phyloP scores from a whole-genome alignment of 106 monocot species.

The Platanthera zijinensis region DNA sequence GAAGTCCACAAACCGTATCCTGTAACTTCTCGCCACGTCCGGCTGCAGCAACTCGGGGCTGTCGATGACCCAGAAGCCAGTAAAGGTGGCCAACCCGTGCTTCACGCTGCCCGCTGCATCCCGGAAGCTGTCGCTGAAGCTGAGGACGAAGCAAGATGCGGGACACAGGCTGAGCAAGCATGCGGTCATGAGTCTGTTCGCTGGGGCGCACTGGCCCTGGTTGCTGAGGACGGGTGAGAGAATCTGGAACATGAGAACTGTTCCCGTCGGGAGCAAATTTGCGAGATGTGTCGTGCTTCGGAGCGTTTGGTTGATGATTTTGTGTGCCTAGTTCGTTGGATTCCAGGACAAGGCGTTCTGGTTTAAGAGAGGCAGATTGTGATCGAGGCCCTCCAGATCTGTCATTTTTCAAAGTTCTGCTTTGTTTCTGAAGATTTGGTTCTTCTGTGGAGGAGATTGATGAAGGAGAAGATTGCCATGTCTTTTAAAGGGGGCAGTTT shows the following conservation, averaged over 20 bases:
- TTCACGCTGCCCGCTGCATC: constrained; percentile 17
- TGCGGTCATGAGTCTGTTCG: constrained; percentile 14
- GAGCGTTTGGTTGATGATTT: constrained; percentile 11
- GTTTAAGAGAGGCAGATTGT: background rate
- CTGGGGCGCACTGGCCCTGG: constrained; percentile 9
- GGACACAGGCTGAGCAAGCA: constrained; percentile 23
- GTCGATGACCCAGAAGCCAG: constrained; percentile 31
- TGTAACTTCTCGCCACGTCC: constrained; percentile 11
- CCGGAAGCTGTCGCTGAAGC: constrained; percentile 43
- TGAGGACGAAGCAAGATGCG: constrained; percentile 31
- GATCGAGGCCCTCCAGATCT: background rate
- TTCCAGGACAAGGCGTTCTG: background rate
- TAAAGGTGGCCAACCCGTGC: constrained; percentile 32
- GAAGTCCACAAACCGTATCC: constrained; percentile 27
- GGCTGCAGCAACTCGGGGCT: background rate
- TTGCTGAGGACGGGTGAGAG: constrained; percentile 1
- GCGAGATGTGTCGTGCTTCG: constrained; percentile 33
- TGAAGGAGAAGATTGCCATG: background rate
- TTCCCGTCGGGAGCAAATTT: constrained; percentile 36
- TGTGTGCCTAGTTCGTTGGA: background rate
- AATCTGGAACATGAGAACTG: constrained; percentile 14
- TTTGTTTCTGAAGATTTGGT: background rate
- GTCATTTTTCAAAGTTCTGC: background rate
- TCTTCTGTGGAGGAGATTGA: background rate
- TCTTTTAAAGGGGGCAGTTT: background rate